These are phyloP conservation scores for Penicillium canescens DNA, from an alignment of 495 filamentous ascomycete genomes.

Conservation along the genomic window DNA sequence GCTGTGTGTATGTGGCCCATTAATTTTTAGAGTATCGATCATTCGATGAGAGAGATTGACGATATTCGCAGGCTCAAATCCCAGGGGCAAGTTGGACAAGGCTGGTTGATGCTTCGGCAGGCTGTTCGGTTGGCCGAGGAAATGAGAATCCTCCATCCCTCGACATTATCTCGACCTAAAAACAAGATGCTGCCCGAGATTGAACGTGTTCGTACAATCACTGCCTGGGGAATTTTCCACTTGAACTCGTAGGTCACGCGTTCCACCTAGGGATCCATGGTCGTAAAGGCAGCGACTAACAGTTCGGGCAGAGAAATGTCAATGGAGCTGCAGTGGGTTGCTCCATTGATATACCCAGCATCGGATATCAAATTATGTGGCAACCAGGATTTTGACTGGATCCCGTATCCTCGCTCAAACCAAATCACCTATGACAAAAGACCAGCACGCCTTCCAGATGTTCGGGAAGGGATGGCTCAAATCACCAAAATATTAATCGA, in stretches of 20 bases:
- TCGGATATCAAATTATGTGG: slow-evolving; percentile 17
- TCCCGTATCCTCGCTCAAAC: slow-evolving; percentile 41
- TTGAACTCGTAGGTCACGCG: slow-evolving; percentile 29
- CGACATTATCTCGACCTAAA: slow-evolving; percentile 10
- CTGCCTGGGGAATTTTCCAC: slow-evolving; percentile 39
- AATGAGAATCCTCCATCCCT: slow-evolving; percentile 27
- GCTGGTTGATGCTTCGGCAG: slow-evolving; percentile 39
- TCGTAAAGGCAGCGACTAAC: slow-evolving; percentile 8
- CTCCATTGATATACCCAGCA: slow-evolving; percentile 22
- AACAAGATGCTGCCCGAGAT: slow-evolving; percentile 16
- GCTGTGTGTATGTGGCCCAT: slow-evolving; percentile 31
- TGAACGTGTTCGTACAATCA: slow-evolving; percentile 25
- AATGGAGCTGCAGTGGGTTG: slow-evolving; percentile 25
- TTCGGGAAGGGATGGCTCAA: slow-evolving; percentile 23
- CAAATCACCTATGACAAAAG: slow-evolving; percentile 28
- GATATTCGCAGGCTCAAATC: slow-evolving; percentile 26
- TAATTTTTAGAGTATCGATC: background rate
- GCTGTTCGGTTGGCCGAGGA: slow-evolving; percentile 36
- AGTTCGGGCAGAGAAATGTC: slow-evolving; percentile 31
- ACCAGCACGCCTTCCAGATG: slow-evolving; percentile 32
- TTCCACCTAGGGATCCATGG: background rate
- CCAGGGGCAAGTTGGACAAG: slow-evolving; percentile 29
- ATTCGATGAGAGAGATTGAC: slow-evolving; percentile 11
- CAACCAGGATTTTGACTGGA: slow-evolving; percentile 31
- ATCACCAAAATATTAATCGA: slow-evolving; percentile 29